These are phyloP conservation scores for Spizellomyces sp. DNA, from an alignment of 192 early-diverging fungal genomes.

Conservation along the genomic window DNA sequence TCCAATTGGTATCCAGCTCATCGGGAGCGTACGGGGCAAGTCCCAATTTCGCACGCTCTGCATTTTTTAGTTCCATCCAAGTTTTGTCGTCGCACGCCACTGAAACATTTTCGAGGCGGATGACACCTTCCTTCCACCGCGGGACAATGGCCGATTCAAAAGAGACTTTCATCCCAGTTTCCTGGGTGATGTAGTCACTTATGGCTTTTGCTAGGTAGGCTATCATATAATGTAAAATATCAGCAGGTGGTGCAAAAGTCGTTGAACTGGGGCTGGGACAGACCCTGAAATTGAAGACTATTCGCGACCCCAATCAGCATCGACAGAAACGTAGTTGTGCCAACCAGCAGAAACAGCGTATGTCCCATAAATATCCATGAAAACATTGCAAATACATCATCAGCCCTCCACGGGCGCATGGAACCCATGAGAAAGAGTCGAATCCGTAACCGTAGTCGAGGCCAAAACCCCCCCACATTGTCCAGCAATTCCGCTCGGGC, in stretches of 20 bases:
- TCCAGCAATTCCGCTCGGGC: slow-evolving; percentile 24
- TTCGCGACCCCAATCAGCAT: slow-evolving; percentile 78
- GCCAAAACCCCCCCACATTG: slow-evolving; percentile 35
- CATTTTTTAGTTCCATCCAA: slow-evolving; percentile 40
- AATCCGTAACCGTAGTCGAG: slow-evolving; percentile 38
- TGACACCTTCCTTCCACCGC: slow-evolving; percentile 86
- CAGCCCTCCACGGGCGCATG: slow-evolving; percentile 49
- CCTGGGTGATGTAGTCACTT: slow-evolving; percentile 73
- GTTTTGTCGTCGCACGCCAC: slow-evolving; percentile 48
- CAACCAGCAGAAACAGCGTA: slow-evolving; percentile 79
- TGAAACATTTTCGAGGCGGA: slow-evolving; percentile 83
- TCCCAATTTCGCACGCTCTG: slow-evolving; percentile 16
- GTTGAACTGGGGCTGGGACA: not conserved
- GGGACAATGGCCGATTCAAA: slow-evolving; percentile 94
- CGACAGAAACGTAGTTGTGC: slow-evolving; percentile 88
- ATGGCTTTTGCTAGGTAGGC: slow-evolving; percentile 81
- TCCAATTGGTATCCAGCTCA: slow-evolving; percentile 77
- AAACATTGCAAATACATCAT: slow-evolving; percentile 87
- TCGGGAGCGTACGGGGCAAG: slow-evolving; percentile 5
- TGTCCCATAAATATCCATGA: slow-evolving; percentile 89
- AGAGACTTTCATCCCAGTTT: slow-evolving; percentile 78
- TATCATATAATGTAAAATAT: slow-evolving; percentile 21
- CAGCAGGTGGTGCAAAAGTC: no score
- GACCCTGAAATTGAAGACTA: slow-evolving; percentile 80
- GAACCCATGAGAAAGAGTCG: slow-evolving; percentile 50